A percentile compares a stretch with the other conserved stretches of the same genome.
Evolutionary conservation across 352 stramenopile species (phyloP).

Genomic region (Globisporangium orthogonon): DNA sequence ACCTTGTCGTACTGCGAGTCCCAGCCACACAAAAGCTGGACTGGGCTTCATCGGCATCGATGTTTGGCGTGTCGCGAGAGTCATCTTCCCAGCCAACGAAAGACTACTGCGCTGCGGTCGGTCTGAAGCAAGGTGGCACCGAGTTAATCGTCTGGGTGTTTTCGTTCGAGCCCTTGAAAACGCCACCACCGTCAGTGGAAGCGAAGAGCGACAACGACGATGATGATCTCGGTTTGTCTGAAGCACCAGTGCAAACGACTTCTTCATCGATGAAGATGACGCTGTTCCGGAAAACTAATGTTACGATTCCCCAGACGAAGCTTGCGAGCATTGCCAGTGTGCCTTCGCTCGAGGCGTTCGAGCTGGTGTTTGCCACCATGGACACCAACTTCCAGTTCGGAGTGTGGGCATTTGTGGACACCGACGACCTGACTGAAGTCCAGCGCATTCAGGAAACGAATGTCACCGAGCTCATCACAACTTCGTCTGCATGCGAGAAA

Average conservation of each 20-base stretch:
- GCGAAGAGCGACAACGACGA: conserved; percentile 2
- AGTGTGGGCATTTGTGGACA: conserved; percentile 55
- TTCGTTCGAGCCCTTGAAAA: conserved; percentile 21
- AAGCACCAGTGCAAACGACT: not conserved
- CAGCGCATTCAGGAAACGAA: conserved; percentile 33
- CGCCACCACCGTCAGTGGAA: not conserved
- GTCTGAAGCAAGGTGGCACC: conserved; percentile 24
- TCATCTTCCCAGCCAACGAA: conserved; percentile 24
- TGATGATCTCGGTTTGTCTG: conserved; percentile 5
- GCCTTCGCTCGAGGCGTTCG: conserved; percentile 39
- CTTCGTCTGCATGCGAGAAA: conserved; percentile 12
- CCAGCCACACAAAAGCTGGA: conserved; percentile 45
- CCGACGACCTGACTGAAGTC: conserved; percentile 39
- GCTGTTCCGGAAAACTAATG: conserved; percentile 35
- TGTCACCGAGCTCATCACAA: conserved; percentile 26
- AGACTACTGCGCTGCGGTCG: conserved; percentile 59
- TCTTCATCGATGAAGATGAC: conserved; percentile 6
- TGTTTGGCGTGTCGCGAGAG: conserved; percentile 17
- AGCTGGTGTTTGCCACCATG: conserved; percentile 40
- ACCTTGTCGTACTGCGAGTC: conserved; percentile 28
- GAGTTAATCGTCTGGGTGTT: conserved; percentile 60
- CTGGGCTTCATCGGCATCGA: conserved; percentile 37
- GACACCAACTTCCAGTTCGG: conserved; percentile 27
- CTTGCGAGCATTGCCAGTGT: conserved; percentile 31
- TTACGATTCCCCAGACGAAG: conserved; percentile 23